phyloP scores from a whole-genome alignment of 495 filamentous ascomycete genomes.

The Penicillium soppii region DNA sequence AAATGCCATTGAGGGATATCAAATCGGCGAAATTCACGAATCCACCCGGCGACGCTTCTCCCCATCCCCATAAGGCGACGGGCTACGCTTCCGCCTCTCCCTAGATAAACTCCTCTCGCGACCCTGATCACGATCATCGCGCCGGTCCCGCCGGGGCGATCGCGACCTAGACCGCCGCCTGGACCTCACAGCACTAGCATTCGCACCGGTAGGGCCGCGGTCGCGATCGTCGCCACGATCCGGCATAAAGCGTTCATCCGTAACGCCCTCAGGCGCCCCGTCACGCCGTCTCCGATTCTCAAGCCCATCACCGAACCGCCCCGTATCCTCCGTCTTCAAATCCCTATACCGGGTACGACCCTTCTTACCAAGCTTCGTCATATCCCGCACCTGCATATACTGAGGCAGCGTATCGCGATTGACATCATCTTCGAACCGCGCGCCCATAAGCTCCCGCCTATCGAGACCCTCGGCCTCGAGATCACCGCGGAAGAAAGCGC shows the following conservation, averaged over 20 bases:
- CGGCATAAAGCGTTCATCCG: conserved; percentile 72
- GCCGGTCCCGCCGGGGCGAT: conserved; percentile 34
- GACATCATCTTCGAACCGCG: conserved; percentile 75
- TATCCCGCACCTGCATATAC: conserved; percentile 90
- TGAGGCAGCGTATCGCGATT: conserved; percentile 78
- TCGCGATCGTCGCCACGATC: conserved; percentile 45
- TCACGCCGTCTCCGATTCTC: conserved; percentile 41
- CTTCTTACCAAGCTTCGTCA: conserved; percentile 91
- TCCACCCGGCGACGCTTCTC: conserved; percentile 68
- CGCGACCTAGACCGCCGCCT: conserved; percentile 33
- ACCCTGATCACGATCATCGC: conserved; percentile 7
- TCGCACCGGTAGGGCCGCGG: conserved; percentile 50
- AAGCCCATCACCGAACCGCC: conserved; percentile 70
- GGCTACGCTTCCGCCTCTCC: conserved; percentile 63
- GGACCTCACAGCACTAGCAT: conserved; percentile 46
- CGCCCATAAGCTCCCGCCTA: conserved; percentile 77
- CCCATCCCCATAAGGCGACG: conserved; percentile 59
- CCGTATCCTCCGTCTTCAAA: conserved; percentile 89
- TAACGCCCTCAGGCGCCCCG: conserved; percentile 44
- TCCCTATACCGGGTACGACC: conserved; percentile 89
- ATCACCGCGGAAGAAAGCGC: conserved; percentile 90
- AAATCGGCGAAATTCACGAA: too few species aligned
- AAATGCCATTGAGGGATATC: too few species aligned
- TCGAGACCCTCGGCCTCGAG: conserved; percentile 69
- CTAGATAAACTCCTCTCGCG: conserved; percentile 41